These are phyloP conservation scores for Halenospora varia DNA, from an alignment of 495 filamentous ascomycete genomes.

Conservation along the genomic window DNA sequence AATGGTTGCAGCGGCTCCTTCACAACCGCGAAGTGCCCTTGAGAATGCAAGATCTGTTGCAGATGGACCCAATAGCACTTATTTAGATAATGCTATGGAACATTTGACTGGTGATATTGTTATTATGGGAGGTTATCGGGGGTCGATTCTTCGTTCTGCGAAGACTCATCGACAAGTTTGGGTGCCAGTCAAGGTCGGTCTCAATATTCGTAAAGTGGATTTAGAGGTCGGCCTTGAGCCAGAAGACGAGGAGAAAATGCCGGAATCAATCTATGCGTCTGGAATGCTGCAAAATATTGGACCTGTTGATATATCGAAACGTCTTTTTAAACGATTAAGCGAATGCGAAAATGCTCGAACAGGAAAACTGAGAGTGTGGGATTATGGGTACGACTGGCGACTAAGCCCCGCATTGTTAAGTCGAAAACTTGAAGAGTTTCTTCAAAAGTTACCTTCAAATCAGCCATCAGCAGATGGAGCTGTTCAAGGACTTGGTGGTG, in stretches of 20 bases:
- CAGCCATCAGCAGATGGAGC: conserved; percentile 33
- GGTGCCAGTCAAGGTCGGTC: conserved; percentile 90
- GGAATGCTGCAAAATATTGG: conserved; percentile 90
- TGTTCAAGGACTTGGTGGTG: conserved; percentile 55
- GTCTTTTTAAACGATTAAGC: conserved; percentile 73
- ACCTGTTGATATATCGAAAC: conserved; percentile 82
- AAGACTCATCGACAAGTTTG: conserved; percentile 79
- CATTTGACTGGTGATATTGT: conserved; percentile 80
- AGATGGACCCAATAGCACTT: conserved; percentile 14
- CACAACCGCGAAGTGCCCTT: conserved; percentile 5
- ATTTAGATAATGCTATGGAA: conserved; percentile 61
- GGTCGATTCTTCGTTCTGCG: conserved; percentile 83
- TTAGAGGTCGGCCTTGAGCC: conserved; percentile 79
- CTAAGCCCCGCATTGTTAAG: conserved; percentile 79
- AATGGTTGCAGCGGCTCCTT: conserved; percentile 10
- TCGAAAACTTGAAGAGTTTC: conserved; percentile 59
- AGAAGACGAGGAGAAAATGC: conserved; percentile 84
- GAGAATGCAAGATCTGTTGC: not conserved
- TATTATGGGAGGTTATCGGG: conserved; percentile 85
- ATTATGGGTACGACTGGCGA: conserved; percentile 97
- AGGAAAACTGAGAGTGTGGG: conserved; percentile 72
- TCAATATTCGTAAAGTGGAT: conserved; percentile 90
- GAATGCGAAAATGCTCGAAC: conserved; percentile 66
- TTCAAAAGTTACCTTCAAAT: conserved; percentile 76
- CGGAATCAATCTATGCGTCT: conserved; percentile 71